These are phyloP conservation scores for Plasmodium gaboni DNA, from an alignment of 169 alveolate genomes.

Conservation along the genomic window DNA sequence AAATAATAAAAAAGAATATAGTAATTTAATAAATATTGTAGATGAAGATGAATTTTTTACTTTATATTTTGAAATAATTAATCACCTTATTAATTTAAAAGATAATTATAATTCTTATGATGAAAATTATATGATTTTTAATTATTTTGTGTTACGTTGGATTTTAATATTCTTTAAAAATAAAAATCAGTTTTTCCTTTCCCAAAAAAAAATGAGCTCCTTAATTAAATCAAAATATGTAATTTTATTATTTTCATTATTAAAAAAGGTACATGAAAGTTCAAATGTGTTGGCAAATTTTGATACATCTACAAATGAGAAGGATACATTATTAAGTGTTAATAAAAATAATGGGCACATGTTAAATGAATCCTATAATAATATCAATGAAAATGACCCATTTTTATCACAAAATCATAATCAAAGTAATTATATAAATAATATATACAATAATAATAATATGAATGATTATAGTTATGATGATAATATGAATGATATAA, in stretches of 20 bases:
- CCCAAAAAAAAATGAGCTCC: constrained; percentile 12
- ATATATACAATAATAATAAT: not conserved
- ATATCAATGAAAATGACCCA: not conserved
- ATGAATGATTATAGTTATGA: not conserved
- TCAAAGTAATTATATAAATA: not conserved
- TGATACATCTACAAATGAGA: not conserved
- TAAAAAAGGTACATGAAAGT: constrained; percentile 49
- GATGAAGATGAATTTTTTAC: constrained; percentile 40
- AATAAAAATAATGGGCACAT: not conserved
- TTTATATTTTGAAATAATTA: constrained; percentile 55
- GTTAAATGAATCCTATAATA: not conserved
- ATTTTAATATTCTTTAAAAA: constrained; percentile 55
- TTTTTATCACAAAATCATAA: not conserved
- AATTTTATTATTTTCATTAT: constrained; percentile 24
- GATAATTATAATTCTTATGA: constrained; percentile 66
- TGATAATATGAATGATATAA: not conserved
- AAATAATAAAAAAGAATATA: constrained; percentile 3
- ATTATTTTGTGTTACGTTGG: constrained; percentile 68
- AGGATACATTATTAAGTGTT: not conserved
- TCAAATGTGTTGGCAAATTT: not conserved
- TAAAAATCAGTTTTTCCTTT: constrained; percentile 36
- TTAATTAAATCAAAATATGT: constrained; percentile 28
- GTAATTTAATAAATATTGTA: not conserved
- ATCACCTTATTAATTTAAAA: constrained; percentile 17
- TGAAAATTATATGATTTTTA: constrained; percentile 28